Evolutionary conservation across 352 stramenopile species (phyloP), one percentile per base, ranked within the genome.

Genomic region (Phytophthora sansomeana): DNA sequence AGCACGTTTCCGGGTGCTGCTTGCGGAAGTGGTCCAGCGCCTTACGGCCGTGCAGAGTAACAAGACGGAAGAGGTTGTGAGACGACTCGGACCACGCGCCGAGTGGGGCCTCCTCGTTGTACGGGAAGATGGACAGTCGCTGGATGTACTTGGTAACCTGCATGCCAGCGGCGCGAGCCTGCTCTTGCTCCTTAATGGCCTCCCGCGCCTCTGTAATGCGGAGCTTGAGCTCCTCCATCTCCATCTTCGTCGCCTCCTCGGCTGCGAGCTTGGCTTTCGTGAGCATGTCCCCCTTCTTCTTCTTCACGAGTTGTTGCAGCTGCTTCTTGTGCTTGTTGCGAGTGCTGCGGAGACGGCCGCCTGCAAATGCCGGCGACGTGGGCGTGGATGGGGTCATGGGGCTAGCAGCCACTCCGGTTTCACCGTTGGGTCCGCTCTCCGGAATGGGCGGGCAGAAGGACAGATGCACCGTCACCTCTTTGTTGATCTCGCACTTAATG

Each of bases 101-200:
- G 1, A 93, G 72, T 28, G 82, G 80, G 19, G 85, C 81, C 41
- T 90, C 64, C 66, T 96, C 87, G 55, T 96, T 92, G 75, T 80
- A 92, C 47, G 87, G 82, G 30, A 94, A 81, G 56, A 96, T 77
- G 30, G 83, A 90, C 19, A 96, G 65, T 55, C 87, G 85, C 65
- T 96, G 82, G 50, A 91, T 90, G 70, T 92, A 96, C 78, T 92
- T 96, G 72, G 84, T 93, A 30, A 92, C 83, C 69, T 96, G 87
- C 26, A 86, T 46, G 14, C 83, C 83, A 29, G 87, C 87, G 19
- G 84, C 83, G 33, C 80, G 81, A 44, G 83, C 78, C 21, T 91
- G 81, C 59, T 94, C 85, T 69, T 94, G 87, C 58, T 96, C 87
- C 53, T 90, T 92, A 61, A 80, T 87, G 36, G 84, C 82, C 54